Base-by-base conservation (phyloP, 306 rosid species). In the Quercus berberidifolia region DNA sequence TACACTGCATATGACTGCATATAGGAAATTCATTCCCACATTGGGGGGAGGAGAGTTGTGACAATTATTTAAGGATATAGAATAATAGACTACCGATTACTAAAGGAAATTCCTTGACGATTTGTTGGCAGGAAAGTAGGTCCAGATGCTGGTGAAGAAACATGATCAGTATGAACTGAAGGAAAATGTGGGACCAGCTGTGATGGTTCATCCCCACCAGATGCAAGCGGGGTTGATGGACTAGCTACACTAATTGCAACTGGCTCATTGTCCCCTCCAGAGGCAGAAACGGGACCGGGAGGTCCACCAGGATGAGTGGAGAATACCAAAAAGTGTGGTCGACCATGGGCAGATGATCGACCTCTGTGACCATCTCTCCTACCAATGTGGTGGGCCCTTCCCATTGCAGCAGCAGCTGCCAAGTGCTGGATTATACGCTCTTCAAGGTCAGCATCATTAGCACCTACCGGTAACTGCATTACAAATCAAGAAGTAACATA, bases 371-470 rank as follows among this genome's bases (percentile, higher is more conserved):
- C 85, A 80, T 90, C 97, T 84, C 94, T 93, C 78, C 84, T 76
- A 74, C 91, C 91, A 64, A 80, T 80, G 51, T 88, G 94, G 71
- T 62, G 90, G 7, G 90, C 77, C 89, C 98, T 91, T 65, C 96
- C 89, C 88, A 89, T 81, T 12, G 96, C 93, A 68, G 99, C 96
- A 21, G 97, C 93, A 56, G 97, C 90, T 35, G 99, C 94, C 86
- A 95, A 83, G 83, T 90, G 97, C 86, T 93, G 99, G 80, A 96
- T 86, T 74, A 96, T 85, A 67, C 86, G 78, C 71, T 93, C 97
- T 84, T 93, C 97, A 77, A 92, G 88, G 73, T 89, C 93, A 21
- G 79, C 78, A 69, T 83, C 88, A 73, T 84, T 84, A 58, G 83
- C 82, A 57, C 92, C 92, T 51, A 81, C 76, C 35, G 86, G 87